Evolutionary conservation across 495 filamentous ascomycete species (phyloP).

Genomic region (Amniculicola lignicola): DNA sequence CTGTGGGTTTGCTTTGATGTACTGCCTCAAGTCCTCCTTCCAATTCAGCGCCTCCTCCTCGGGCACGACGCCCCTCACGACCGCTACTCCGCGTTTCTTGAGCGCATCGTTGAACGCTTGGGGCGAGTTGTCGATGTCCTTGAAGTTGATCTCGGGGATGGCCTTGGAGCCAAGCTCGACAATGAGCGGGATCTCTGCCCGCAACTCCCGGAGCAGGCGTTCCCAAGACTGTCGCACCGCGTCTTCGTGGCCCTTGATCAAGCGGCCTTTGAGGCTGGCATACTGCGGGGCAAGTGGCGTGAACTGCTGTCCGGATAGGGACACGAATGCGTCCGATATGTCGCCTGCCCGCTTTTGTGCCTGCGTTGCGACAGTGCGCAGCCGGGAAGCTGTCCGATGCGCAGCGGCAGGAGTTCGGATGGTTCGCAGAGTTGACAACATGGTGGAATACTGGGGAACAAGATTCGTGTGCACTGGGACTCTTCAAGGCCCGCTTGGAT

Average conservation of each 20-base stretch:
- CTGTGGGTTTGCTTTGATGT: slow-evolving; percentile 43
- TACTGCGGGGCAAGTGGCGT: slow-evolving; percentile 69
- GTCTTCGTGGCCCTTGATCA: slow-evolving; percentile 63
- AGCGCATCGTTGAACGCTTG: slow-evolving; percentile 35
- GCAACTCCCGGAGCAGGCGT: slow-evolving; percentile 58
- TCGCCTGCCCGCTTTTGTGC: slow-evolving; percentile 54
- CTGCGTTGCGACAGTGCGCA: slow-evolving; percentile 32
- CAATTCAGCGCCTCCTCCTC: slow-evolving; percentile 39
- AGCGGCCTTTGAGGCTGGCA: slow-evolving; percentile 64
- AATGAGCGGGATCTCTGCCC: slow-evolving; percentile 53
- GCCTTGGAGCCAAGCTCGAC: slow-evolving; percentile 42
- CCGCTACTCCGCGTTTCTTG: slow-evolving; percentile 41
- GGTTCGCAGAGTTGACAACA: slow-evolving; percentile 16
- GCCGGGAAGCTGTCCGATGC: neutral
- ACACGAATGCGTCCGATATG: slow-evolving; percentile 81
- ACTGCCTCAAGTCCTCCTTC: slow-evolving; percentile 42
- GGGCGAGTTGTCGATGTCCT: slow-evolving; percentile 35
- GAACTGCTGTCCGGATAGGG: slow-evolving; percentile 63
- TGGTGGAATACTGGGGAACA: neutral
- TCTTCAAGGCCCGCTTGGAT: neutral
- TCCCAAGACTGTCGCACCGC: slow-evolving; percentile 64
- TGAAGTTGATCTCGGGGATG: slow-evolving; percentile 43
- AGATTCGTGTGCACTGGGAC: neutral
- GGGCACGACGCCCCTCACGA: slow-evolving; percentile 42
- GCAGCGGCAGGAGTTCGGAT: slow-evolving; percentile 8